Evolutionary conservation across 1,139 yeast species (phyloP), one percentile per base, ranked within the genome.

Genomic region (Kodamaea sp.): DNA sequence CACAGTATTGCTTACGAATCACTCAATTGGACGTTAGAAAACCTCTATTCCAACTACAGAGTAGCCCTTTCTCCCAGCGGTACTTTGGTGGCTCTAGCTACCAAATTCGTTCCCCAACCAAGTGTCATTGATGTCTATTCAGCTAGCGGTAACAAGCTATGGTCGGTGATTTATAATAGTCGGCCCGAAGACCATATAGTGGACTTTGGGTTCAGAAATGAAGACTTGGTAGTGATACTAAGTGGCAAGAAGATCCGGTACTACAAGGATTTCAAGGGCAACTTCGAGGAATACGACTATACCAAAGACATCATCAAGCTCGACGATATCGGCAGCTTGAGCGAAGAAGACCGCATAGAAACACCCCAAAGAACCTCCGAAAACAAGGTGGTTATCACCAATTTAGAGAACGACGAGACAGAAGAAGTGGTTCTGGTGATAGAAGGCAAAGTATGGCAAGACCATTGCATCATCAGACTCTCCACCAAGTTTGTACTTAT

Each of bases 261-360:
- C 31, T 90, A 89, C 53, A 61, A 73, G 31, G 90, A 86, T 46
- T 78, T 85, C 42, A 76, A 76, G 22, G 87, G 88, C 4, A 78
- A 76, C 35, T 80, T 81, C 50, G 70, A 73, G 31, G 87, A 82
- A 43, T 55, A 61, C 42, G 35, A 43, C 28, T 73, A 58, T 32
- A 57, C 61, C 4, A 61, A 68, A 1, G 70, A 66, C 32, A 44
- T 59, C 15, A 51, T 57, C 11, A 53, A 53, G 0, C 59, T 78
- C n/a, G 53, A 51, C 8, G 66, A 66, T 26, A 54, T 18, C 29
- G 30, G 29, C 7, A 24, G 13, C 16, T 15, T 11, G 23, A 16
- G 19, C 20, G 22, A 15, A 16, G 15, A 29, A 14, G 22, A 28
- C 14, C 26, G 11, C n/a, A 19, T 10, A 10, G 18, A 13, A 10